Base-by-base conservation (phyloP, 345 rosid species). In the Litchi chinensis region DNA sequence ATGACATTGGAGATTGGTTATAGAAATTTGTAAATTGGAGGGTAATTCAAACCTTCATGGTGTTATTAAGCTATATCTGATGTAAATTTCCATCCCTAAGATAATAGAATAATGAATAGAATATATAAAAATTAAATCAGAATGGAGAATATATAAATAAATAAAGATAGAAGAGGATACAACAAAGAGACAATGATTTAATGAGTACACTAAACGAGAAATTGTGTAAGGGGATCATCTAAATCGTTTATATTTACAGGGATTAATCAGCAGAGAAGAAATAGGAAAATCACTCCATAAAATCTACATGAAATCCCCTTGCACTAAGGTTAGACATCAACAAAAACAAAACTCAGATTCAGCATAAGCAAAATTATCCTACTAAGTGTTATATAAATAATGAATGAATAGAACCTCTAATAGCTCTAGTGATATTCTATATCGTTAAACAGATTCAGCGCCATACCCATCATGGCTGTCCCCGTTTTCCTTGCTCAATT, bases 401-500 rank as follows among this genome's bases (percentile, higher is more conserved):
- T 67, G 54, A 66, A 66, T 54, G 66, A 22, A 76, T 66, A 43
- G 72, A 76, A n/a, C 8, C 77, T 63, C 24, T 44, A 28, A 59
- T 8, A 12, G 24, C 70, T 41, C 15, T 0, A 5, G 37, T 44
- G 16, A 21, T 15, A 37, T 52, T 0, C 28, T 21, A 16, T 21
- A 5, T 8, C 8, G 19, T 65, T 50, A 72, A 72, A 79, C 81
- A 72, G 72, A 50, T 73, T 83, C 86, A 1, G 43, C 24, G 26
- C 82, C 89, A 57, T 81, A 78, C 26, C 77, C 74, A 13, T 75
- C 85, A 66, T 77, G 87, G 50, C 64, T 39, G 52, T 83, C 86
- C 12, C 80, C 88, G 57, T 85, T 87, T 63, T 83, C 91, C 79
- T 83, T 85, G 76, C 88, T 73, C 77, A 85, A 77, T 82, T 90